Base-by-base conservation (phyloP, 495 filamentous ascomycete genomes). In the Trichoderma erinaceum region DNA sequence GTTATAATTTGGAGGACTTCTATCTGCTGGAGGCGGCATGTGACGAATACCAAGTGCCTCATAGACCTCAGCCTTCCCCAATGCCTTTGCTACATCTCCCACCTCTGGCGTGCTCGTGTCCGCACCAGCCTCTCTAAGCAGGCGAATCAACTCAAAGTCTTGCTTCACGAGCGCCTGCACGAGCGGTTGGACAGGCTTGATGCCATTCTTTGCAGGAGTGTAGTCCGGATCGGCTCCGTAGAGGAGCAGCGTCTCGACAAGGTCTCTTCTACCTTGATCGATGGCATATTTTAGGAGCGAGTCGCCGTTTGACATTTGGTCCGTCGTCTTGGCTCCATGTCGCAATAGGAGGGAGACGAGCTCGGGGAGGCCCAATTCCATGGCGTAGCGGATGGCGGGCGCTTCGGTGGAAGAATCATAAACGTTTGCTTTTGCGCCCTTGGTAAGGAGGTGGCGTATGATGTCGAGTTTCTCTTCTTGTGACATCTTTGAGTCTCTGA, bases 201-300 rank as follows among this genome's bases (percentile, higher is more conserved):
- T 27, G 11, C 65, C 65, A 15, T 41, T 52, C 69, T 64, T 65
- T 23, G 65, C 64, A 3, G 27, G 35, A 11, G 15, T 61, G 41
- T 75, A 11, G 71, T 79, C 80, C 25, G 77, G 74, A 68, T 79
- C 75, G 35, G 70, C 72, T 10, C 63, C 68, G 61, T 71, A 72
- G 16, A 72, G 46, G 64, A 77, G 71, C 58, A 78, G 73, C 16
- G n/a, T 64, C 27, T 72, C 58, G 15, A 71, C 63, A 23, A 79
- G 52, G 10, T 76, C 77, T 58, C 77, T 74, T 44, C 75, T 68
- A 67, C 63, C 66, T 21, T 77, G 73, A 41, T 43, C 67, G 41
- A 67, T 38, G 12, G 23, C 35, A 68, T 67, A 44, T 4, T 50
- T 43, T 3, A 69, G 35, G 10, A 63, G 41, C 3, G 67, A 32